A percentile compares a stretch with the other conserved stretches of the same genome.
phyloP scores from a whole-genome alignment of 1,284 basidiomycete genomes.

The Schizophyllum amplum region DNA sequence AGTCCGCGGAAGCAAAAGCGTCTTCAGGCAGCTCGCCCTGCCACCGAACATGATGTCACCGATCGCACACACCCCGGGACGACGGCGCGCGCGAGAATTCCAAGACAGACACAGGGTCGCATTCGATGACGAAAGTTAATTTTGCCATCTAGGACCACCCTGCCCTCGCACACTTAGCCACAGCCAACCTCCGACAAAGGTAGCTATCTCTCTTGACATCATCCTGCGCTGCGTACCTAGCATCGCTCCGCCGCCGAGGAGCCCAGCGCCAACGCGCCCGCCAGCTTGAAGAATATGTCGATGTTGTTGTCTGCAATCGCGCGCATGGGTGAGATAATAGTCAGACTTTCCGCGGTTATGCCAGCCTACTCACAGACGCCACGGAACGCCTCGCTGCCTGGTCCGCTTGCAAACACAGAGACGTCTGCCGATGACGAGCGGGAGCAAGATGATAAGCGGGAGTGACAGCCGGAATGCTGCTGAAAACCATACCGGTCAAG shows the following conservation, averaged over 20 bases:
- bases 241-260: background rate
- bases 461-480: background rate
- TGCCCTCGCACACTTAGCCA: too few relatives aligned
- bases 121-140: background rate
- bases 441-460: background rate
- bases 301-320: conserved; percentile 30
- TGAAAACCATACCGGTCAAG: conserved; percentile 21
- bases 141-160: too few relatives aligned
- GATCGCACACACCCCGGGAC: too few relatives aligned
- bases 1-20: background rate
- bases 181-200: background rate
- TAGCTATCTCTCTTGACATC: background rate
- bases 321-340: conserved; percentile 5
- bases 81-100: too few relatives aligned
- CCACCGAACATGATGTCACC: background rate
- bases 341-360: conserved; percentile 2
- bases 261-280: conserved; percentile 25
- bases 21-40: background rate
- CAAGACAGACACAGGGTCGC: background rate
- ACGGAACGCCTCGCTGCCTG: conserved; percentile 30
- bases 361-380: conserved; percentile 27
- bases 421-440: conserved; percentile 24
- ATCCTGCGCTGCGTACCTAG: background rate
- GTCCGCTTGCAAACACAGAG: conserved; percentile 33
- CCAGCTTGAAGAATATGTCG: conserved; percentile 37